Evolutionary conservation across 2,329 filamentous ascomycete species (phyloP).

Genomic region (Chaetomiaceae sp.): DNA sequence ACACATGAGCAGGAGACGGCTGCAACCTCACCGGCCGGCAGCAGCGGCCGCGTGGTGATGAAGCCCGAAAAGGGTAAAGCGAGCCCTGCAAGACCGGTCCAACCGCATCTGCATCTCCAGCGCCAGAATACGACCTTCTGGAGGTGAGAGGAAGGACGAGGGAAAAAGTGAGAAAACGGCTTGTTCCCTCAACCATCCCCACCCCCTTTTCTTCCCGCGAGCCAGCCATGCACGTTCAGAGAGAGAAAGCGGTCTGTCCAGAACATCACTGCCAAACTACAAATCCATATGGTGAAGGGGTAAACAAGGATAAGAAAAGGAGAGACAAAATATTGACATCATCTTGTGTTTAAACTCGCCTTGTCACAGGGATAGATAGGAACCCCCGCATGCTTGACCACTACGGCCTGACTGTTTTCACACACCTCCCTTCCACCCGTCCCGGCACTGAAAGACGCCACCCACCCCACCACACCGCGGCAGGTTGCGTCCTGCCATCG

Average conservation of each 20-base stretch:
- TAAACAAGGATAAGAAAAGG: no score
- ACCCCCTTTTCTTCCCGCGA: no score
- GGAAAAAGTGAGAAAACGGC: background rate
- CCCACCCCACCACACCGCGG: background rate
- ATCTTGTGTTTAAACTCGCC: no score
- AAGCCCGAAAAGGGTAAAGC: constrained; percentile 12
- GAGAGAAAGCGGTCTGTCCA: background rate
- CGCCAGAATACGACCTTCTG: constrained; percentile 1
- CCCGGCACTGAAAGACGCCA: background rate
- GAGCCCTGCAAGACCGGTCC: constrained; percentile 11
- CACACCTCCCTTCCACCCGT: no score
- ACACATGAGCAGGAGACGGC: background rate
- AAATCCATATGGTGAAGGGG: no score
- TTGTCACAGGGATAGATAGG: no score
- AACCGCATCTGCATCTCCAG: constrained; percentile 13
- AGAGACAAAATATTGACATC: no score
- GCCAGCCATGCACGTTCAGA: background rate
- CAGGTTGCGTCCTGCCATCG: constrained; percentile 5
- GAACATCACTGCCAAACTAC: no score
- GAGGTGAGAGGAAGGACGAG: background rate
- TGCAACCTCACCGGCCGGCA: constrained; percentile 6
- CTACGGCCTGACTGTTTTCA: no score
- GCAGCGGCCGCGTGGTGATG: background rate
- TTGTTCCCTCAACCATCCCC: no score
- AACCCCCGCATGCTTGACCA: no score